Percentiles rank a stretch among this genome's conserved stretches.
Evolutionary conservation across 495 filamentous ascomycete species (phyloP).

Genomic region (Letharia columbiana): DNA sequence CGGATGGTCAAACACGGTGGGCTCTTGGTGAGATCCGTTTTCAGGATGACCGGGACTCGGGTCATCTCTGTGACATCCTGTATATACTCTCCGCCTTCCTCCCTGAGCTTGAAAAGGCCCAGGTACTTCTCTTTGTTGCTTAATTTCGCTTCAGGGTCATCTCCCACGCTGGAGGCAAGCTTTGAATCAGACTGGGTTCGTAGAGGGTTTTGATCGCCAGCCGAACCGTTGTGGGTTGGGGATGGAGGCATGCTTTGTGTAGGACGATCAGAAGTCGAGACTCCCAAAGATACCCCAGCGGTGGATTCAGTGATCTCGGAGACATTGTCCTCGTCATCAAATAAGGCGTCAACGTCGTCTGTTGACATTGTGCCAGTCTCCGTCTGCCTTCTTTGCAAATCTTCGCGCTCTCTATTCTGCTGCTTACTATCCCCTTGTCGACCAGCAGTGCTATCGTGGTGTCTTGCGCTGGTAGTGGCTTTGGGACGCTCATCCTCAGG

Average conservation of each 20-base stretch:
- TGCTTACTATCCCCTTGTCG: constrained; percentile 72
- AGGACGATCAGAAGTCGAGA: constrained; percentile 56
- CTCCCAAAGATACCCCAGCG: constrained; percentile 72
- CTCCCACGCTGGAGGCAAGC: constrained; percentile 63
- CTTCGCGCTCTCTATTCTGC: constrained; percentile 71
- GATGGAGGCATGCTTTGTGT: constrained; percentile 96
- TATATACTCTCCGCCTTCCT: constrained; percentile 91
- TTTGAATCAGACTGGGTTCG: constrained; percentile 88
- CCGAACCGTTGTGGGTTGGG: constrained; percentile 67
- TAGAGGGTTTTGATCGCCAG: constrained; percentile 61
- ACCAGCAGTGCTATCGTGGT: constrained; percentile 51
- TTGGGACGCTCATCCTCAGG: constrained; percentile 95
- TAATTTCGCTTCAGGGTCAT: constrained; percentile 64
- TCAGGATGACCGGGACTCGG: constrained; percentile 87
- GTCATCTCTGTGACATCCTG: constrained; percentile 98
- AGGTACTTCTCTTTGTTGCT: constrained; percentile 95
- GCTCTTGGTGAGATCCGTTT: constrained; percentile 97
- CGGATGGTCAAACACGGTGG: constrained; percentile 98
- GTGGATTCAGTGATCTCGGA: constrained; percentile 80
- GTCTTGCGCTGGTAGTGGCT: constrained; percentile 54
- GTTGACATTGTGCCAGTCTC: constrained; percentile 86
- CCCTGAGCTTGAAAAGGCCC: constrained; percentile 77
- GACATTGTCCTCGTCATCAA: constrained; percentile 81
- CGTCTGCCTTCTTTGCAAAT: constrained; percentile 80
- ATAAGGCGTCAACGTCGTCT: constrained; percentile 84